Conservation (phyloP, 768 basidiomycete genomes). For the Amylocystis lapponica region DNA sequence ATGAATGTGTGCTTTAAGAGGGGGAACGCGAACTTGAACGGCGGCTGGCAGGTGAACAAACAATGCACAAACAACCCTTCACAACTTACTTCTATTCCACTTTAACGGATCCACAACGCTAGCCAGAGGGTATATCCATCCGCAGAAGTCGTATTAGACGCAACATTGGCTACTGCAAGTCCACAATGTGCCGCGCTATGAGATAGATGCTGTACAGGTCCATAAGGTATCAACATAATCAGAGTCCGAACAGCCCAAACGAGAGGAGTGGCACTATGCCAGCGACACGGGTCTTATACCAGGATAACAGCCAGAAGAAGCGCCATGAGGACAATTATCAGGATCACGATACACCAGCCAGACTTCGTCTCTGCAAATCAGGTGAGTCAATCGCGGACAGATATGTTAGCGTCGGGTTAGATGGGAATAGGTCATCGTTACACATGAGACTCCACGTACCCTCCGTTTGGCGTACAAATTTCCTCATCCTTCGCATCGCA, state of each 20-base stretch:
- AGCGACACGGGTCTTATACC: slow-evolving; percentile 33
- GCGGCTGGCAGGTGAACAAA: slow-evolving; percentile 14
- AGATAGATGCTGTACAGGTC: not conserved
- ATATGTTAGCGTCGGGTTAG: slow-evolving; percentile 4
- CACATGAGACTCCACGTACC: slow-evolving; percentile 38
- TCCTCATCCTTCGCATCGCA: slow-evolving; percentile 71
- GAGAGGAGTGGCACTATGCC: too few relatives aligned
- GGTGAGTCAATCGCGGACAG: not conserved
- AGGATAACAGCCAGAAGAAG: slow-evolving; percentile 79
- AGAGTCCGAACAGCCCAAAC: not conserved
- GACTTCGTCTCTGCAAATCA: slow-evolving; percentile 65
- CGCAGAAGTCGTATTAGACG: not conserved
- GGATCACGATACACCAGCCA: slow-evolving; percentile 83
- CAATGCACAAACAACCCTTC: slow-evolving; percentile 17
- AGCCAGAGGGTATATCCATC: not conserved
- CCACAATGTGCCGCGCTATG: too few relatives aligned
- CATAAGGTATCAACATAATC: not conserved
- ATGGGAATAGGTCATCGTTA: not conserved
- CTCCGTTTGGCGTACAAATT: slow-evolving; percentile 83
- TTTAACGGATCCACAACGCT: not conserved
- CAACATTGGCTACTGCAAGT: not conserved
- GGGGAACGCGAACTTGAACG: slow-evolving; percentile 8
- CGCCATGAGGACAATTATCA: slow-evolving; percentile 73
- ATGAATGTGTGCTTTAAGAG: slow-evolving; percentile 6
- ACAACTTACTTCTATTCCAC: not conserved